These are phyloP conservation scores for Eucalyptus viminalis DNA, from an alignment of 345 rosid genomes.

Conservation along the genomic window DNA sequence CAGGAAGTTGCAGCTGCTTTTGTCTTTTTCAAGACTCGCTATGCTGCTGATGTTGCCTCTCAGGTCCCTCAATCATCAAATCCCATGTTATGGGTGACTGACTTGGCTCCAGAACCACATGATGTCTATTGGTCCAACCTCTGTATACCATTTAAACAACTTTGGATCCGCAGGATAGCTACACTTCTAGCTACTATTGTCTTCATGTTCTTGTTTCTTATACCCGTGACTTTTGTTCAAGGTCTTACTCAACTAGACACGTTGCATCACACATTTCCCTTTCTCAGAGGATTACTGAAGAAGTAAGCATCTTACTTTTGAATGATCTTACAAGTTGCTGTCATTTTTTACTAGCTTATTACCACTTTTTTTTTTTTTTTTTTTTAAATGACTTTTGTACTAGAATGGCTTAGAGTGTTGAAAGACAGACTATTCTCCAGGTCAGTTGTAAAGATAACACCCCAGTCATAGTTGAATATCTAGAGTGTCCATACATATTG, in stretches of 20 bases:
- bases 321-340: not conserved
- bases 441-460: not conserved
- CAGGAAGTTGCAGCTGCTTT: constrained; percentile 93
- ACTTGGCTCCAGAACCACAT: constrained; percentile 85
- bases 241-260: constrained; percentile 60
- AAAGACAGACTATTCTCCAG: not conserved
- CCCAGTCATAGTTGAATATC: not conserved
- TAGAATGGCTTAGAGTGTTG: not conserved
- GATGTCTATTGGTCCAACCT: constrained; percentile 93
- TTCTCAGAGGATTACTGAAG: constrained; percentile 37
- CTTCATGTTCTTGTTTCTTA: constrained; percentile 64
- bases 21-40: constrained; percentile 87
- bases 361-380: not conserved
- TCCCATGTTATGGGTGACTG: constrained; percentile 94
- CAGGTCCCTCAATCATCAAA: constrained; percentile 75
- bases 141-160: constrained; percentile 61
- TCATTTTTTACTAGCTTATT: not conserved
- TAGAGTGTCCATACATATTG: not conserved
- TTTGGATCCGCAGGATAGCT: constrained; percentile 80
- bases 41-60: constrained; percentile 70
- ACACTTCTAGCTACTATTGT: constrained; percentile 45
- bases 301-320: constrained; percentile 29
- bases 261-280: constrained; percentile 48
- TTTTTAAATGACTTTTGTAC: not conserved
- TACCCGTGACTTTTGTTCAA: constrained; percentile 78